Conservation (phyloP, 306 rosid species). For the Rosa multiflora region DNA sequence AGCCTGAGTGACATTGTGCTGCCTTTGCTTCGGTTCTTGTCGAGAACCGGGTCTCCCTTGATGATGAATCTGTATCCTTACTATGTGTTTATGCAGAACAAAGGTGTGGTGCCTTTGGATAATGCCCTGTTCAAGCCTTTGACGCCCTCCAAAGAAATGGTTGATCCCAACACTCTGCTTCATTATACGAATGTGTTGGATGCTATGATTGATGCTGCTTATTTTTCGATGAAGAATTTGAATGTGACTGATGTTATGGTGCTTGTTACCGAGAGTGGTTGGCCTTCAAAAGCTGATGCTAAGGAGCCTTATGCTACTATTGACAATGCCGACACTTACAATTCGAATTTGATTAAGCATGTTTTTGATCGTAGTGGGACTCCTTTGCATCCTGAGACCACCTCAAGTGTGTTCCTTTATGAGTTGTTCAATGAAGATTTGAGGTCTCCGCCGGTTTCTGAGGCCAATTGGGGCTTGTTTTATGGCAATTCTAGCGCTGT, state of each 20-base stretch:
- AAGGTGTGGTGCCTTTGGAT: conserved; percentile 68
- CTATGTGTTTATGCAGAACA: conserved; percentile 85
- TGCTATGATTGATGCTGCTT: conserved; percentile 86
- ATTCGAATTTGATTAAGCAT: conserved; percentile 82
- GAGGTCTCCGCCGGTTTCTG: conserved; percentile 77
- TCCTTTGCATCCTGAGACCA: conserved; percentile 73
- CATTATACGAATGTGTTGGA: conserved; percentile 80
- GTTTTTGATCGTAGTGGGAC: conserved; percentile 76
- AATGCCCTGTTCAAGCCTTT: conserved; percentile 73
- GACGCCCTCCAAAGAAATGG: conserved; percentile 75
- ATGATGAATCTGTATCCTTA: conserved; percentile 89
- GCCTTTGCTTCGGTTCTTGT: conserved; percentile 65
- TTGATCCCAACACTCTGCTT: conserved; percentile 85
- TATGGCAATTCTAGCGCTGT: conserved; percentile 63
- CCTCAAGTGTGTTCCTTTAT: conserved; percentile 69
- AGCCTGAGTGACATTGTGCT: conserved; percentile 37
- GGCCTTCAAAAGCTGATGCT: conserved; percentile 84
- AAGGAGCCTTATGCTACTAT: conserved; percentile 74
- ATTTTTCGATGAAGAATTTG: conserved; percentile 79
- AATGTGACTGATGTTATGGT: conserved; percentile 67
- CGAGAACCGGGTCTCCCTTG: conserved; percentile 60
- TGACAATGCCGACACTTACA: conserved; percentile 69
- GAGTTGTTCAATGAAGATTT: conserved; percentile 80
- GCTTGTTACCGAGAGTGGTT: conserved; percentile 77
- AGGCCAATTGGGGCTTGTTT: conserved; percentile 85